phyloP scores from a whole-genome alignment of 495 filamentous ascomycete species.

The Penicillium bialowiezense region DNA sequence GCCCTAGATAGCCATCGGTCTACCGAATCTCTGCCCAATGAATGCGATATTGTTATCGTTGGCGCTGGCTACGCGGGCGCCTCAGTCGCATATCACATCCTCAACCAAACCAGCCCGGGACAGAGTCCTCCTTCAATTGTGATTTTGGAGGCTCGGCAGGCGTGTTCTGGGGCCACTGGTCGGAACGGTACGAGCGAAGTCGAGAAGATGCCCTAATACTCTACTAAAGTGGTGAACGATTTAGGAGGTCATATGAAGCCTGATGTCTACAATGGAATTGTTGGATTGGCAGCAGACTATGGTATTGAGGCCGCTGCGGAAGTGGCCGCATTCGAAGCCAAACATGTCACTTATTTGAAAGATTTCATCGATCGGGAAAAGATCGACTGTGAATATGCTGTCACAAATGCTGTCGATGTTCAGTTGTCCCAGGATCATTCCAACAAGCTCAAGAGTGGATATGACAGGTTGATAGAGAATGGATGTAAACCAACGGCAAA shows the following conservation, averaged over 20 bases:
- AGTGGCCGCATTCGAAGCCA: constrained; percentile 31
- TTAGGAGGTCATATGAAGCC: constrained; percentile 38
- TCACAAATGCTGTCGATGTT: constrained; percentile 29
- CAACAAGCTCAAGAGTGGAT: constrained; percentile 21
- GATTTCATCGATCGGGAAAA: constrained; percentile 26
- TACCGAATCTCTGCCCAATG: constrained; percentile 58
- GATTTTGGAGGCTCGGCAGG: constrained; percentile 79
- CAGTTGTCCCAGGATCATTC: constrained; percentile 17
- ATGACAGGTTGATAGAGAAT: constrained; percentile 18
- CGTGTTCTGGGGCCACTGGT: constrained; percentile 79
- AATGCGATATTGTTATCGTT: constrained; percentile 65
- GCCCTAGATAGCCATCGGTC: constrained; percentile 56
- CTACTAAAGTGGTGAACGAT: background rate
- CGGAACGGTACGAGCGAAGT: constrained; percentile 37
- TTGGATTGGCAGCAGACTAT: constrained; percentile 20
- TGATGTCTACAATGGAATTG: constrained; percentile 30
- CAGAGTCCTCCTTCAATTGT: constrained; percentile 47
- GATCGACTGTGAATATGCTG: constrained; percentile 33
- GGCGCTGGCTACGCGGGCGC: constrained; percentile 72
- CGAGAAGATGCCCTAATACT: background rate
- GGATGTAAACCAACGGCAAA: constrained; percentile 17
- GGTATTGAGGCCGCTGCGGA: constrained; percentile 32
- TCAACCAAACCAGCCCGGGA: constrained; percentile 37
- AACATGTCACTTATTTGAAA: constrained; percentile 26
- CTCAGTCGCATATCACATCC: constrained; percentile 61